Percentiles rank a stretch among this genome's conserved stretches.
Conservation (phyloP, 106 monocot genomes). For the Allium sativum region DNA sequence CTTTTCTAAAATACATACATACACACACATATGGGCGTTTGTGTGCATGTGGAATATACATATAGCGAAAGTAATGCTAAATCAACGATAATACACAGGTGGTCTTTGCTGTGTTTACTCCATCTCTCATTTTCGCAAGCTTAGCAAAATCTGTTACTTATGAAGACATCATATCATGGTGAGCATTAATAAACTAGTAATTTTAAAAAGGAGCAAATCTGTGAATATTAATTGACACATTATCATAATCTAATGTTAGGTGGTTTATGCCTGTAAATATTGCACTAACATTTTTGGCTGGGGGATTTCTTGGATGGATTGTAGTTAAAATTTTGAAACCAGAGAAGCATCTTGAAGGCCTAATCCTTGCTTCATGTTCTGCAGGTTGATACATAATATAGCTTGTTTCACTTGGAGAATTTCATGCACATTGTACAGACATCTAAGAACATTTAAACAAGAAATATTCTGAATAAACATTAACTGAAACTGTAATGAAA, state of each 20-base stretch:
- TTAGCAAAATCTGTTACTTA: slow-evolving; percentile 44
- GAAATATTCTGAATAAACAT: too few species aligned
- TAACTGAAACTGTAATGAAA: too few species aligned
- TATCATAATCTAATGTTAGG: slow-evolving; percentile 29
- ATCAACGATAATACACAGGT: slow-evolving; percentile 12
- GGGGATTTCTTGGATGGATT: slow-evolving; percentile 57
- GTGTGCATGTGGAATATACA: too few species aligned
- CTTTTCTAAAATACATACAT: too few species aligned
- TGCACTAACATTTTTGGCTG: slow-evolving; percentile 41
- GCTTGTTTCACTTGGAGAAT: too few species aligned
- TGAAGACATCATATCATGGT: slow-evolving; percentile 52
- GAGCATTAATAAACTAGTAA: background rate
- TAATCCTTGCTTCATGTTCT: slow-evolving; percentile 56
- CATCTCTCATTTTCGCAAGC: slow-evolving; percentile 36
- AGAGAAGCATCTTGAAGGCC: slow-evolving; percentile 35
- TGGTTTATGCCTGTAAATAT: slow-evolving; percentile 90
- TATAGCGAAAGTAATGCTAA: too few species aligned
- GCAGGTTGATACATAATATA: slow-evolving; percentile 29
- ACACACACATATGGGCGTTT: too few species aligned
- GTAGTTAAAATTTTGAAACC: slow-evolving; percentile 58
- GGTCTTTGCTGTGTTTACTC: slow-evolving; percentile 40
- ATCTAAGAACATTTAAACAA: too few species aligned
- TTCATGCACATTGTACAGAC: too few species aligned
- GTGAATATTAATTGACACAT: background rate
- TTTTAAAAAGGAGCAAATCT: background rate